Conservation (phyloP, 2,329 filamentous ascomycete species). For the Fusarium penzigii region DNA sequence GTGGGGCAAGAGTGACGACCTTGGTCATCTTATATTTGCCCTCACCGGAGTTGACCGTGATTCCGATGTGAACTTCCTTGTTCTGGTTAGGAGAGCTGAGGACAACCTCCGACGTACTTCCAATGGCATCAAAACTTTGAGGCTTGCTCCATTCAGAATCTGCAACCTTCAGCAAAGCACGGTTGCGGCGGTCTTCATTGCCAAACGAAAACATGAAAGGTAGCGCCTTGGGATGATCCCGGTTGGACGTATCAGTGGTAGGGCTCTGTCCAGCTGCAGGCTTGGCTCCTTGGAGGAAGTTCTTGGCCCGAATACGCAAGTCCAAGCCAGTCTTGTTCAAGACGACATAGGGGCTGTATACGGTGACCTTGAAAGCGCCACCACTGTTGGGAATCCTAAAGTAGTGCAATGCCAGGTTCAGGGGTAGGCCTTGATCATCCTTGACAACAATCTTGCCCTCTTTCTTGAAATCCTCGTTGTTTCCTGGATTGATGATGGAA, state of each 20-base stretch:
- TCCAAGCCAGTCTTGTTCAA: constrained; percentile 93
- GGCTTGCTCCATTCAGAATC: constrained; percentile 96
- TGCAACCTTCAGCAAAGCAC: constrained; percentile 82
- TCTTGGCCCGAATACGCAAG: constrained; percentile 85
- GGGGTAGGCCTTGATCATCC: constrained; percentile 76
- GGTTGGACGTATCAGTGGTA: constrained; percentile 47
- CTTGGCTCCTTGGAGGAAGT: constrained; percentile 80
- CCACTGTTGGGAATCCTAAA: constrained; percentile 87
- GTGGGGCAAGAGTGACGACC: constrained; percentile 87
- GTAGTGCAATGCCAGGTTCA: constrained; percentile 88
- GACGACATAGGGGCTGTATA: constrained; percentile 93
- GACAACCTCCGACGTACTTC: constrained; percentile 86
- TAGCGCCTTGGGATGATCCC: constrained; percentile 68
- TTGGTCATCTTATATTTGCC: constrained; percentile 99
- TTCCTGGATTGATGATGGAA: constrained; percentile 90
- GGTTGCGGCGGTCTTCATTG: constrained; percentile 86
- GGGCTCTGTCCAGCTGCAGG: constrained; percentile 80
- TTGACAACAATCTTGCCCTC: constrained; percentile 80
- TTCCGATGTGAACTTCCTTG: constrained; percentile 86
- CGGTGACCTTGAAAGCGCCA: constrained; percentile 91
- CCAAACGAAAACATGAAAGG: constrained; percentile 97
- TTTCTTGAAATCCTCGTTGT: constrained; percentile 82
- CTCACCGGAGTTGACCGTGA: constrained; percentile 86
- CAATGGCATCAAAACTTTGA: constrained; percentile 96
- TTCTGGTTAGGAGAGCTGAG: constrained; percentile 70